These are phyloP conservation scores for Moelleriella libera DNA, from an alignment of 2,329 filamentous ascomycete genomes.

Conservation along the genomic window DNA sequence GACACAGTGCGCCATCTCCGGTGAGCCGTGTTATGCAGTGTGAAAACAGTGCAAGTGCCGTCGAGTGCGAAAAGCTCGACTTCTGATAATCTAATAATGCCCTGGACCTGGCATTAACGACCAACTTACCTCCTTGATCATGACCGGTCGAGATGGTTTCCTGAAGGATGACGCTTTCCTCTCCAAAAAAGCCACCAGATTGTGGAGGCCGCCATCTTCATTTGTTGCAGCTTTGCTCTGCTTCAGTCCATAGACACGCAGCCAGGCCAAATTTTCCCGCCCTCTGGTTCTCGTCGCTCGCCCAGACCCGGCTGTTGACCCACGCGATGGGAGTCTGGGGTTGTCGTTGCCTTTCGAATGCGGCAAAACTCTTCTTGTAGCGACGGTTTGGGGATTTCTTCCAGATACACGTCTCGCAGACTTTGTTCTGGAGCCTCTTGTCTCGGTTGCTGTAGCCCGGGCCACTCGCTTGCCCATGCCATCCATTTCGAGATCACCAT, in stretches of 20 bases:
- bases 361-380: constrained; percentile 28
- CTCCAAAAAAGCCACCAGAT: constrained; percentile 55
- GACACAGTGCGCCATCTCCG: neutral
- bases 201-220: constrained; percentile 49
- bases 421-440: constrained; percentile 15
- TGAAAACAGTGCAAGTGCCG: neutral
- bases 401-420: constrained; percentile 12
- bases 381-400: constrained; percentile 16
- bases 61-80: neutral
- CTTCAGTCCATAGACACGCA: constrained; percentile 48
- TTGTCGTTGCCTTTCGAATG: constrained; percentile 22
- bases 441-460: constrained; percentile 13
- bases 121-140: constrained; percentile 65
- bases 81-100: constrained; percentile 3
- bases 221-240: constrained; percentile 55
- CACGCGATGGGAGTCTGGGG: constrained; percentile 18
- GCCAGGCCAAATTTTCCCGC: constrained; percentile 13
- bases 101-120: constrained; percentile 13
- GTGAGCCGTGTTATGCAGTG: too few species aligned
- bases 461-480: constrained; percentile 19
- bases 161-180: constrained; percentile 48
- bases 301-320: constrained; percentile 15
- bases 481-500: constrained; percentile 49
- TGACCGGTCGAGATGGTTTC: constrained; percentile 34
- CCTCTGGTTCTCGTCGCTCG: constrained; percentile 11